Evolutionary conservation across 768 basidiomycete genomes (phyloP).

Genomic region (Rhizopogon roseolus): DNA sequence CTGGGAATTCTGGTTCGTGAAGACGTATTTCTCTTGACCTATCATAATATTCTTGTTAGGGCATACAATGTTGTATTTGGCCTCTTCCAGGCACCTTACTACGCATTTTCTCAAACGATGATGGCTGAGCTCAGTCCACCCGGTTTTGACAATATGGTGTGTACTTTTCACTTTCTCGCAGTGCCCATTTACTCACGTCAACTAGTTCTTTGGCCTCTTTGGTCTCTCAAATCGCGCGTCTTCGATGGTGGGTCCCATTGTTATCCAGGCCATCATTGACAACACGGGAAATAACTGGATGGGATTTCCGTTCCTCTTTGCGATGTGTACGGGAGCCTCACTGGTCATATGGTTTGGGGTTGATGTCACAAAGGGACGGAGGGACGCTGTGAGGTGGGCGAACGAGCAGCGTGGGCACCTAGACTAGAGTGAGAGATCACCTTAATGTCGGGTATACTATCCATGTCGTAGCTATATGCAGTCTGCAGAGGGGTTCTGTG

Average conservation of each 20-base stretch:
- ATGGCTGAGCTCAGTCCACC: conserved; percentile 87
- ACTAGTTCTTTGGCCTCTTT: conserved; percentile 81
- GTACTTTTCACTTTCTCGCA: not conserved
- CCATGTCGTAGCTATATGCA: not conserved
- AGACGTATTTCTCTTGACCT: not conserved
- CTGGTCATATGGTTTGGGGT: conserved; percentile 76
- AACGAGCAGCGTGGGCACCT: conserved; percentile 15
- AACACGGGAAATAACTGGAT: conserved; percentile 70
- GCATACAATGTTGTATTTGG: conserved; percentile 79
- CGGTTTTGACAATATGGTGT: conserved; percentile 79
- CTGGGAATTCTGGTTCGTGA: conserved; percentile 80
- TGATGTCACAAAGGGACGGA: conserved; percentile 57
- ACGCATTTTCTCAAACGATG: conserved; percentile 82
- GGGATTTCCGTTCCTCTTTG: conserved; percentile 83
- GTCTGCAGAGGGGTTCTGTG: too few species aligned
- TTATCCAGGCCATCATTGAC: conserved; percentile 80
- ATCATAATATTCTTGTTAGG: conserved; percentile 31
- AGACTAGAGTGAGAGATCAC: not conserved
- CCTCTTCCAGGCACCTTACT: conserved; percentile 83
- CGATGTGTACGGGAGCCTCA: conserved; percentile 59
- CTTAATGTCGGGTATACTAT: not conserved
- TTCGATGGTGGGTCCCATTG: conserved; percentile 64
- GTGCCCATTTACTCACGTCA: not conserved
- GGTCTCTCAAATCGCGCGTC: conserved; percentile 80
- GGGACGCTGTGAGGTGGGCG: conserved; percentile 59